These are phyloP conservation scores for Eimeria brunetti DNA, from an alignment of 169 alveolate species.

Conservation along the genomic window DNA sequence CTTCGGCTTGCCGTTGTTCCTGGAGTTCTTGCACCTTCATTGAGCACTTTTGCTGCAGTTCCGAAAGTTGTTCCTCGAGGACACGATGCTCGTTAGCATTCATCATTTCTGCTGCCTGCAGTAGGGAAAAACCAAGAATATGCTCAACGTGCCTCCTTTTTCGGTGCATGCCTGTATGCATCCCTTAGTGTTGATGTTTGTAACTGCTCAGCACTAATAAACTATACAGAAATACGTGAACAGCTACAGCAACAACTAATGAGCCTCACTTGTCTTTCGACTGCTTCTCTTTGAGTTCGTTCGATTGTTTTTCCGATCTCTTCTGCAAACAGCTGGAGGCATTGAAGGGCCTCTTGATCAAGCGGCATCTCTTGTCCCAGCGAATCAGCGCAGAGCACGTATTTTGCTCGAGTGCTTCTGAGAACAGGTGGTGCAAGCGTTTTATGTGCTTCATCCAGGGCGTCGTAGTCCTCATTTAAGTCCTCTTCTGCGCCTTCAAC, in stretches of 20 bases:
- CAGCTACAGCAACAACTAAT: background rate
- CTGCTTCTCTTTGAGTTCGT: slow-evolving; percentile 43
- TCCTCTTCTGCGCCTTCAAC: background rate
- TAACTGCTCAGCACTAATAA: background rate
- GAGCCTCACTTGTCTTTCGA: slow-evolving; percentile 25
- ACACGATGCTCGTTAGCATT: background rate
- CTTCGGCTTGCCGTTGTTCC: slow-evolving; percentile 43
- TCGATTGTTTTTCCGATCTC: slow-evolving; percentile 15
- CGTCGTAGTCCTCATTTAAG: background rate
- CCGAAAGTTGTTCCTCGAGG: background rate
- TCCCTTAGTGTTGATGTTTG: background rate
- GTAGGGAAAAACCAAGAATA: background rate
- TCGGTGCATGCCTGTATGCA: background rate
- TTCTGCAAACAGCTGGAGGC: slow-evolving; percentile 21
- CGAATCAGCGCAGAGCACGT: slow-evolving; percentile 43
- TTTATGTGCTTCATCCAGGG: background rate
- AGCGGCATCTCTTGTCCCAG: slow-evolving; percentile 8
- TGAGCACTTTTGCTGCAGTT: slow-evolving; percentile 24
- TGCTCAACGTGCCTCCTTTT: background rate
- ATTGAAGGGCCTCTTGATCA: background rate
- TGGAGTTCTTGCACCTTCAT: slow-evolving; percentile 1
- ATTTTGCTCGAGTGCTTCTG: slow-evolving; percentile 6
- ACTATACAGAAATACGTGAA: background rate
- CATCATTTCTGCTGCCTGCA: slow-evolving; percentile 31
- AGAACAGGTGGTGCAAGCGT: slow-evolving; percentile 3